Base-by-base conservation (phyloP, 768 basidiomycete genomes). In the Leccinum fibrillosum region DNA sequence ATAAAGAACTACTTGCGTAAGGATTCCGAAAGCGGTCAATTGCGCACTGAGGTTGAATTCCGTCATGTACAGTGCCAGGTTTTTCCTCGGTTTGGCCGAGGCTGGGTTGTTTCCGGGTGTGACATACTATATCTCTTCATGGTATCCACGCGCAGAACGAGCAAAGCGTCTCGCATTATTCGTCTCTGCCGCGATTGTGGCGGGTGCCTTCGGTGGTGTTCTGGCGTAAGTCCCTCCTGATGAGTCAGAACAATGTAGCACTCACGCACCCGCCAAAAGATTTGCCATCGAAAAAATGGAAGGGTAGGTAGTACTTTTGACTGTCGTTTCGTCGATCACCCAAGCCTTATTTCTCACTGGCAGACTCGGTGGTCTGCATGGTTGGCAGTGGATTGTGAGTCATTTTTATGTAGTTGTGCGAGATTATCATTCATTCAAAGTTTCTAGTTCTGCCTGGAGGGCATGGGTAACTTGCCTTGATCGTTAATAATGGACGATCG, bases 101-200 rank as follows among this genome's bases (percentile, higher is more conserved):
- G 72, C 76, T 30, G 82, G 82, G 47, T 61, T 79, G 10, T 69
- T 75, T 52, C 74, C 77, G 0, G 75, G 75, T 3, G 65, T 77
- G 51, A 19, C 19, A 13, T 81, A 72, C 59, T 77, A 75, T 32
- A 66, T 85, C 32, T 82, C 82, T 3, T 68, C 80, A 19, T 87
- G 84, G 85, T 83, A 89, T 66, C 77, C 82, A 9, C 74, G 81
- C 45, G 70, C 74, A 42, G 85, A 86, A 63, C 80, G 80, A 48
- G 84, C 80, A 12, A 72, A 71, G 58, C 80, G 86, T 37, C 75
- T 83, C 35, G 82, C 85, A 1, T 68, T 86, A 15, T 86, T 88
- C 75, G 78, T 81, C 68, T 79, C 80, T 15, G 81, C 82, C 50
- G 82, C 84, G 15, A 84, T 82, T 2, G 58, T 81, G 49, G 79